Base-by-base conservation (phyloP, 352 stramenopile species). In the Phytophthora tubulina region DNA sequence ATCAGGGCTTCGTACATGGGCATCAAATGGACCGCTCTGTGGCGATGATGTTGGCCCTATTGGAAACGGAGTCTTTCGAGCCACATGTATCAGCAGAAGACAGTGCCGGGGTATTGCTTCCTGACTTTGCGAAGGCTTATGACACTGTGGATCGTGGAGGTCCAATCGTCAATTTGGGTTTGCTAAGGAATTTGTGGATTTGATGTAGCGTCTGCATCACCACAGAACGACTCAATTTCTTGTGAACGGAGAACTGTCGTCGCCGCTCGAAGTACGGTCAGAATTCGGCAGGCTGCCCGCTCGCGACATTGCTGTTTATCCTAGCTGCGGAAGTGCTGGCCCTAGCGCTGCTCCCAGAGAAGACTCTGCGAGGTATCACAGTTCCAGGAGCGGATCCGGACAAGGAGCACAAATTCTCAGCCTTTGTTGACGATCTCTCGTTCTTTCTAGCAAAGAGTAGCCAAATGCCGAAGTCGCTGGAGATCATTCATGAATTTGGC, bases 1-100 rank as follows among this genome's bases (percentile, higher is more conserved):
- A 66, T 4, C 58, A 66, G 42, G 57, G 57, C 3, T 66, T 66
- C 15, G 58, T 66, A 3, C 46, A 51, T 27, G 46, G 46, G 3
- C 45, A 46, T 2, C 46, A 66, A 41, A 66, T 66, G 33, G 8
- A 58, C 1, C 8, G 4, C 17, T 21, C 58, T 2, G 36, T 66
- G 2, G 5, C n/a, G 0, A 66, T 58, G 46, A 66, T 51, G 46
- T 6, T 66, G 30, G 10, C 41, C 1, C 21, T 42, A 33, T 17
- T 63, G 4, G 27, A 52, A 44, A 3, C 3, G 21, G 42, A 8
- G 4, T 21, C 6, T 5, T 5, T 4, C 15, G 35, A 59, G 7
- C 4, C 27, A 4, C 14, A 7, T 11, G 8, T 35, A 6, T 35
- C 44, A 27, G 36, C 33, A 30, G 15, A 14, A 4, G 35, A 48